Conservation (phyloP, 108 stramenopile species). For the Cyclostephanos tholiformis region DNA sequence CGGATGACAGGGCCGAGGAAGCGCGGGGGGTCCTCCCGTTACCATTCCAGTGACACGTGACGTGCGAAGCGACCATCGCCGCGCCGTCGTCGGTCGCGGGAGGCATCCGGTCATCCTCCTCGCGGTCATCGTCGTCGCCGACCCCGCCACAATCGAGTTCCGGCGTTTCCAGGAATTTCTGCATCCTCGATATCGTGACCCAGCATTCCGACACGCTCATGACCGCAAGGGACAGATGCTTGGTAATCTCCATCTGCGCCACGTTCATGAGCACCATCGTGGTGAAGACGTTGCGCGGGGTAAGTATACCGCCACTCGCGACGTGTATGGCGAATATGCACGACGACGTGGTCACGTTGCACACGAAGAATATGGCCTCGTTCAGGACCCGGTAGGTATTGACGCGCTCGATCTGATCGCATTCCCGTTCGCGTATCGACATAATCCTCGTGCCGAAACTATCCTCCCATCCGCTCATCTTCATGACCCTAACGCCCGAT, state of each 20-base stretch:
- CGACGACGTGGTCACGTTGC: conserved; percentile 50
- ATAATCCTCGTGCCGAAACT: conserved; percentile 73
- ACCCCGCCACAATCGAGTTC: conserved; percentile 39
- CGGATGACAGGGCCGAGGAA: neutral
- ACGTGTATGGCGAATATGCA: conserved; percentile 57
- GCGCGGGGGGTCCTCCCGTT: conserved; percentile 8
- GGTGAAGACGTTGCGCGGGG: conserved; percentile 58
- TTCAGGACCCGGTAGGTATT: conserved; percentile 72
- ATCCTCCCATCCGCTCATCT: conserved; percentile 82
- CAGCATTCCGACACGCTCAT: conserved; percentile 80
- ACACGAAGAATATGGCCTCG: conserved; percentile 78
- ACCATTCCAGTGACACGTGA: conserved; percentile 53
- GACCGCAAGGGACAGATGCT: conserved; percentile 82
- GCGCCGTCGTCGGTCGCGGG: neutral
- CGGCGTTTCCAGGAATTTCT: conserved; percentile 69
- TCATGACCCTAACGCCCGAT: conserved; percentile 84
- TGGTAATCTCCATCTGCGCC: conserved; percentile 85
- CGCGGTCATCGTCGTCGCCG: neutral
- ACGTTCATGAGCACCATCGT: conserved; percentile 75
- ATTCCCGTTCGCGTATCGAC: conserved; percentile 62
- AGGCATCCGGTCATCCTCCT: neutral
- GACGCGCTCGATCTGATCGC: conserved; percentile 67
- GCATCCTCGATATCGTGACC: conserved; percentile 66
- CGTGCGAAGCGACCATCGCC: conserved; percentile 29
- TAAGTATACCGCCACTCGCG: conserved; percentile 49